Conservation (phyloP, 257 asterid genomes). For the Avicennia marina region DNA sequence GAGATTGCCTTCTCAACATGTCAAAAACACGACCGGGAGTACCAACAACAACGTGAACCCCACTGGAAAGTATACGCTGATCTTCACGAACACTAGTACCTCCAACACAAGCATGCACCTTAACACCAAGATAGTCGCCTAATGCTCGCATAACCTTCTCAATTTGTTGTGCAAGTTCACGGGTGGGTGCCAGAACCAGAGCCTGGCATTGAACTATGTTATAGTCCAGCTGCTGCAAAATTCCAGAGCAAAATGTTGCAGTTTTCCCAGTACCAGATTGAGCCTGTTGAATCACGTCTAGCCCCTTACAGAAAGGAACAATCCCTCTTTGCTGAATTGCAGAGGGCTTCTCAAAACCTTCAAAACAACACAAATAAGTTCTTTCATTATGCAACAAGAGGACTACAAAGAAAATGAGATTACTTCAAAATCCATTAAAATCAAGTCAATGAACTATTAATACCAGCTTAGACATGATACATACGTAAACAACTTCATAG, state of each 20-base stretch:
- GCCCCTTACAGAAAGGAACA: slow-evolving; percentile 58
- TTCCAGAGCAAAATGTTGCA: slow-evolving; percentile 65
- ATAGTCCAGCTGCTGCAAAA: slow-evolving; percentile 61
- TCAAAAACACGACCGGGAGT: slow-evolving; percentile 63
- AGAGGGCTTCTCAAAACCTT: slow-evolving; percentile 66
- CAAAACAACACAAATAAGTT: slow-evolving; percentile 9
- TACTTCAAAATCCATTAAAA: background rate
- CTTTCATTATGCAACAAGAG: background rate
- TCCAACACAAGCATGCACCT: slow-evolving; percentile 63
- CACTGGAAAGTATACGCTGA: slow-evolving; percentile 56
- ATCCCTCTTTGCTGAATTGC: slow-evolving; percentile 70
- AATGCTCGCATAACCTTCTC: slow-evolving; percentile 67
- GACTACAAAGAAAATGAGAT: background rate
- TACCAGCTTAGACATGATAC: background rate
- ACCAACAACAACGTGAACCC: slow-evolving; percentile 64
- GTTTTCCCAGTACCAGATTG: slow-evolving; percentile 68
- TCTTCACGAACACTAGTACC: slow-evolving; percentile 59
- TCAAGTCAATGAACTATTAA: background rate
- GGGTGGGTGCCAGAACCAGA: slow-evolving; percentile 62
- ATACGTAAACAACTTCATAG: background rate
- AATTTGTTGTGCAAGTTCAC: slow-evolving; percentile 65
- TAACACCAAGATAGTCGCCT: slow-evolving; percentile 61
- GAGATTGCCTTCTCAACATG: slow-evolving; percentile 52
- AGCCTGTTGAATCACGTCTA: slow-evolving; percentile 59
- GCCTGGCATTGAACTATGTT: slow-evolving; percentile 56